phyloP scores from a whole-genome alignment of 1,139 yeast genomes.

The Scheffersomyces stambukii region DNA sequence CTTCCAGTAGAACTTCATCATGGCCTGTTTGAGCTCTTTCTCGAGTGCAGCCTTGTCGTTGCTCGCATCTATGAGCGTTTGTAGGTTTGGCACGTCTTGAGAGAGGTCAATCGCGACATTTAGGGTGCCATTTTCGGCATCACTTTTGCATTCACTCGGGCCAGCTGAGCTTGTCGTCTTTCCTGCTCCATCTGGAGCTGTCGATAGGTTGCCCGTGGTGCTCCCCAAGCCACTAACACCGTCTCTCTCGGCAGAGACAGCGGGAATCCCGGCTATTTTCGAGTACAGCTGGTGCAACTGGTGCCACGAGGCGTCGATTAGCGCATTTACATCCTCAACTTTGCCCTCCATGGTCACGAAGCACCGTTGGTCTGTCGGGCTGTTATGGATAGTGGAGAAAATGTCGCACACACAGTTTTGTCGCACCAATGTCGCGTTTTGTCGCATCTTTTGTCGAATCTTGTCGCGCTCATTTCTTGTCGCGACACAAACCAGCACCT shows the following conservation, averaged over 20 bases:
- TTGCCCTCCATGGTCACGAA: too few relatives aligned
- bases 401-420: too few relatives aligned
- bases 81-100: slow-evolving; percentile 12
- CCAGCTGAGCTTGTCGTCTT: too few relatives aligned
- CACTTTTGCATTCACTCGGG: too few relatives aligned
- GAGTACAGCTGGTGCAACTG: slow-evolving; percentile 8
- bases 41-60: slow-evolving; percentile 14
- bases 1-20: slow-evolving; percentile 32
- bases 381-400: too few relatives aligned
- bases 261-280: slow-evolving; percentile 1
- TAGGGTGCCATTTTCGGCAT: too few relatives aligned
- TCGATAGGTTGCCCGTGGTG: neutral
- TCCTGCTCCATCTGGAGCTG: too few relatives aligned
- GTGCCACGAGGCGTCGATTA: slow-evolving; percentile 6
- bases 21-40: slow-evolving; percentile 20
- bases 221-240: neutral
- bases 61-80: slow-evolving; percentile 12
- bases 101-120: slow-evolving; percentile 4
- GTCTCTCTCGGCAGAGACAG: slow-evolving; percentile 3
- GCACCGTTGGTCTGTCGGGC: too few relatives aligned
- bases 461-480: too few relatives aligned
- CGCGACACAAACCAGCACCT: too few relatives aligned
- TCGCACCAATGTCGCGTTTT: too few relatives aligned
- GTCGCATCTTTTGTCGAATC: too few relatives aligned
- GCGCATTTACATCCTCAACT: slow-evolving; percentile 5